phyloP scores from a whole-genome alignment of 805 yeast genomes.

The Cyberlindnera suaveolens region DNA sequence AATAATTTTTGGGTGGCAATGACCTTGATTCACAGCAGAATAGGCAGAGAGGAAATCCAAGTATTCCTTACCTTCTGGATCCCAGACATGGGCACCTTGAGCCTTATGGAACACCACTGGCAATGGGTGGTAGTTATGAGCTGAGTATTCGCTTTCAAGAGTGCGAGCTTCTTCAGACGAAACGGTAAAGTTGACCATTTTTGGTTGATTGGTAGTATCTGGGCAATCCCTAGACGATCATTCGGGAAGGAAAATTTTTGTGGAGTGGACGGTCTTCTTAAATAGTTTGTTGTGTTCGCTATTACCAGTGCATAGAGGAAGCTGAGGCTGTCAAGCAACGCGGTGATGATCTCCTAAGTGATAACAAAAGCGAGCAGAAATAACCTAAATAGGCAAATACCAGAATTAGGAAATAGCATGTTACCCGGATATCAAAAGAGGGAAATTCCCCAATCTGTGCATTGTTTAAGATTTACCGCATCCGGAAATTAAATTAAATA shows the following conservation, averaged over 20 bases:
- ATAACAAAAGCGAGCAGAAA: conserved; percentile 19
- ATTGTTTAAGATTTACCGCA: too few species aligned
- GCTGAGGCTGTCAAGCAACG: conserved; percentile 4
- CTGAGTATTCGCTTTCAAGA: conserved; percentile 77
- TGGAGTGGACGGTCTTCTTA: background rate
- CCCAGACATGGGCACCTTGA: conserved; percentile 92
- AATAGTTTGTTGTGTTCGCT: conserved; percentile 13
- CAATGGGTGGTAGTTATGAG: conserved; percentile 94
- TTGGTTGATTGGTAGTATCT: background rate
- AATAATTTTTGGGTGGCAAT: conserved; percentile 91
- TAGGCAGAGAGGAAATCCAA: conserved; percentile 90
- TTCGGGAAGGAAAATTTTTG: background rate
- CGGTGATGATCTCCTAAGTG: conserved; percentile 19
- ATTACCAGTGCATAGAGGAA: conserved; percentile 21
- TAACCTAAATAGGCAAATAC: too few species aligned
- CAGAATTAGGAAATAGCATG: too few species aligned
- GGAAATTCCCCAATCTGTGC: too few species aligned
- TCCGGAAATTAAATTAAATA: too few species aligned
- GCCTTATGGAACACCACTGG: conserved; percentile 92
- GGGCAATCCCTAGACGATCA: too few species aligned
- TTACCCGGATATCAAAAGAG: too few species aligned
- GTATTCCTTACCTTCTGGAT: conserved; percentile 93
- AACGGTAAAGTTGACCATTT: conserved; percentile 33
- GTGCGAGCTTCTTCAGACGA: conserved; percentile 60
- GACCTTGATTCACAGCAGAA: conserved; percentile 97